Evolutionary conservation across 139 green algal genomes (phyloP).

Genomic region (Closterium sp.): DNA sequence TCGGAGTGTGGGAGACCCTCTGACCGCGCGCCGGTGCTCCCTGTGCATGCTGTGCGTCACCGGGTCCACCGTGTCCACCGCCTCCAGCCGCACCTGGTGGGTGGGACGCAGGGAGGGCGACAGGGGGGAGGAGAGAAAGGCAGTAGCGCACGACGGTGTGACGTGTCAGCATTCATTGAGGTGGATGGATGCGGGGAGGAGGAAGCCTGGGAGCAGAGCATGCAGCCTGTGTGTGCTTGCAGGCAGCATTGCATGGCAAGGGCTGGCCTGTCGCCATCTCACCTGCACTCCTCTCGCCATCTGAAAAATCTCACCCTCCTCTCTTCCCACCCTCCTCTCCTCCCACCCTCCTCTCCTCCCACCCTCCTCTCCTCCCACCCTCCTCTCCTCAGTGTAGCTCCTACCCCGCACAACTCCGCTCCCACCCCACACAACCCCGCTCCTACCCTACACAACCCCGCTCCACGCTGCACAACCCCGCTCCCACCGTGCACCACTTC

Average conservation of each 20-base stretch:
- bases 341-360: too few species aligned
- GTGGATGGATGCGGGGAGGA: not conserved
- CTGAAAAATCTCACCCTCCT: not conserved
- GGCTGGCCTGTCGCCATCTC: not conserved
- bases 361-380: too few species aligned
- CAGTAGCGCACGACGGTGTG: too few species aligned
- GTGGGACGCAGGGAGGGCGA: not conserved
- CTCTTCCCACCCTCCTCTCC: not conserved
- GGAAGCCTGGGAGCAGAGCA: too few species aligned
- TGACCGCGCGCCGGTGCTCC: not conserved
- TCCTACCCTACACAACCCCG: too few species aligned
- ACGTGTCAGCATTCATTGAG: too few species aligned
- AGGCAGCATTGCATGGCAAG: too few species aligned
- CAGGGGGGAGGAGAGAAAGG: not conserved
- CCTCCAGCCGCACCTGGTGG: slow-evolving; percentile 12
- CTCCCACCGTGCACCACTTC: not conserved
- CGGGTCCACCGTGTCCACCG: slow-evolving; percentile 8
- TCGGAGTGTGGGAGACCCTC: not conserved
- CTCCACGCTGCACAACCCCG: not conserved
- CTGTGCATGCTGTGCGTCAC: not conserved
- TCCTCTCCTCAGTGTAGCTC: too few species aligned
- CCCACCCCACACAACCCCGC: too few species aligned
- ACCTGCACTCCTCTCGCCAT: not conserved
- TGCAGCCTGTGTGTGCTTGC: too few species aligned
- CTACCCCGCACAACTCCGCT: too few species aligned